Evolutionary conservation across 1,284 basidiomycete genomes (phyloP), one percentile per base, ranked within the genome.

Genomic region (Austroboletus novae-zelandiae): DNA sequence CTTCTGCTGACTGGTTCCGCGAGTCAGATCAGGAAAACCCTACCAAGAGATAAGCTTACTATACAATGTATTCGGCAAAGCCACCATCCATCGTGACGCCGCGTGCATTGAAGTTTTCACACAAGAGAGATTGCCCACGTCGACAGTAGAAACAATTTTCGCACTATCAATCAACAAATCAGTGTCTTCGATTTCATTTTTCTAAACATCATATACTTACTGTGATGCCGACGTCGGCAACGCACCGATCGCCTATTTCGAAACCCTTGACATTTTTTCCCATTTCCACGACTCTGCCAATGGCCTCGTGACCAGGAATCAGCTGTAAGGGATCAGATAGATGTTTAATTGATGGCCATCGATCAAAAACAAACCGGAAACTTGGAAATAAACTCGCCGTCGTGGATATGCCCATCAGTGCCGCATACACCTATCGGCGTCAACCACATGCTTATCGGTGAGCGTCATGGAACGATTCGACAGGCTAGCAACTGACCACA

Each of bases 21-120:
- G 13, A 36, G 40, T 47, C 11, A 23, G 43, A 27, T 34, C 25
- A 47, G 45, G 43, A 18, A 44, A 7, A 15, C 15, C 10, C 20
- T 14, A 9, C 46, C 23, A 32, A 32, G 13, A 5, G 39, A 36
- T 45, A 45, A 40, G 72, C 81, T 67, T 60, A 91, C 89, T 86
- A 88, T 50, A 77, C 79, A 61, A 91, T 80, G 70, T 92, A 93
- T 67, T 91, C 89, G 37, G 90, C 87, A 63, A 94, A 94, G n/a
- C 90, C 91, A 51, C 91, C 91, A 51, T 84, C 80, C 54, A 78
- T 67, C 43, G 83, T 88, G 43, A 92, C 87, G 45, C 91, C 91
- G 14, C 84, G 75, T 30, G 85, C 81, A 47, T 81, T 74, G 68
- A 91, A 91, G 71, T 89, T 80, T 70, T 91, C 87, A 69, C 91